Conservation (phyloP, 1,284 basidiomycete species). For the Calocybe gambosa region DNA sequence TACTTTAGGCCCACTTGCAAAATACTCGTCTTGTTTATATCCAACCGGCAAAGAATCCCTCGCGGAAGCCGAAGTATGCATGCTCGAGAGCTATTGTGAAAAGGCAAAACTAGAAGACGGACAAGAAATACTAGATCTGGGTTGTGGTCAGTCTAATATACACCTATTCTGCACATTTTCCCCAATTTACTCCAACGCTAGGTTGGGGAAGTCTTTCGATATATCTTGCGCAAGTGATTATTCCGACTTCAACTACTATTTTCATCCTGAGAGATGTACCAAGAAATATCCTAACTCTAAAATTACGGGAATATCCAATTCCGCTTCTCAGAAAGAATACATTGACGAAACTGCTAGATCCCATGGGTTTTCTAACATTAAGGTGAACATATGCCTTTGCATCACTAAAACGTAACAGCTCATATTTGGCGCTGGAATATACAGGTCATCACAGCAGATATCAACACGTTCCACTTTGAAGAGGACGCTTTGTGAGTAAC, state of each 20-base stretch:
- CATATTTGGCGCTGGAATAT: not conserved
- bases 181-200: conserved; percentile 15
- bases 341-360: conserved; percentile 55
- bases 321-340: conserved; percentile 62
- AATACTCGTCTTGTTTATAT: conserved; percentile 72
- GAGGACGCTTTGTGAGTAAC: conserved; percentile 38
- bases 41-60: conserved; percentile 61
- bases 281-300: conserved; percentile 67
- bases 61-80: conserved; percentile 63
- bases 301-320: conserved; percentile 68
- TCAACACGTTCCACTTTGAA: conserved; percentile 61
- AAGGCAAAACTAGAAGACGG: conserved; percentile 66
- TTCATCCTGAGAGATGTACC: not conserved
- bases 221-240: conserved; percentile 57
- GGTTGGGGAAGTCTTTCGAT: conserved; percentile 73
- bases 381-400: conserved; percentile 26
- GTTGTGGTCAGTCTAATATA: conserved; percentile 46
- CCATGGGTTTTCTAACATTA: conserved; percentile 53
- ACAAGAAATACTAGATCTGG: conserved; percentile 64
- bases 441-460: conserved; percentile 68
- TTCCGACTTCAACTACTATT: not conserved
- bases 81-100: conserved; percentile 67
- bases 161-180: not conserved
- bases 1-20: conserved; percentile 57
- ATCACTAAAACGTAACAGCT: too few relatives aligned